Evolutionary conservation across 768 basidiomycete species (phyloP).

Genomic region (Tylopilus vinaceipallidus): DNA sequence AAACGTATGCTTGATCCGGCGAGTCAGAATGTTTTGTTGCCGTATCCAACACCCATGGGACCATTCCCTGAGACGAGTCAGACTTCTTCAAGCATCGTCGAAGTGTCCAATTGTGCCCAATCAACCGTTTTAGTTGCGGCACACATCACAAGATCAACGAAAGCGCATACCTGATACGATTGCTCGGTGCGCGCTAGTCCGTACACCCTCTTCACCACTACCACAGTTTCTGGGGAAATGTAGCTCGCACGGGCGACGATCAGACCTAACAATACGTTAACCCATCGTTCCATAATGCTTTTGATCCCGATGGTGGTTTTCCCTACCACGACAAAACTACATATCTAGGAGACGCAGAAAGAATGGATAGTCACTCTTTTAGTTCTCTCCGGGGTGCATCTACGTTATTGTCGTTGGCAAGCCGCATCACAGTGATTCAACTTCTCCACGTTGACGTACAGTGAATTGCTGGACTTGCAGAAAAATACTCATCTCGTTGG

Average conservation of each 20-base stretch:
- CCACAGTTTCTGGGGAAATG: conserved; percentile 96
- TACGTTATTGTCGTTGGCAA: conserved; percentile 89
- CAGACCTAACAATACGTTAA: conserved; percentile 89
- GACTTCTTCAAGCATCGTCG: conserved; percentile 94
- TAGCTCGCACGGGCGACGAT: conserved; percentile 94
- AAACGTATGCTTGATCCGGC: conserved; percentile 96
- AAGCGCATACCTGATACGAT: conserved; percentile 68
- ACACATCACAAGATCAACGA: background rate
- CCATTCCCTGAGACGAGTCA: conserved; percentile 86
- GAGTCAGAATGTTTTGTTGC: conserved; percentile 98
- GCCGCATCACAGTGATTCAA: conserved; percentile 96
- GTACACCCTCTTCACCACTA: conserved; percentile 79
- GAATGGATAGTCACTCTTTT: conserved; percentile 73
- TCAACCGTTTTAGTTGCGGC: background rate
- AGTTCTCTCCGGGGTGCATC: conserved; percentile 93
- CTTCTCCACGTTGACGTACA: conserved; percentile 99
- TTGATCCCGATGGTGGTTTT: conserved; percentile 97
- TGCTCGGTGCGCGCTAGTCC: conserved; percentile 66
- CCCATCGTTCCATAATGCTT: conserved; percentile 87
- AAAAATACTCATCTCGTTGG: conserved; percentile 99
- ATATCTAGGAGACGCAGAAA: background rate
- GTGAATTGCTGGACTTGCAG: conserved; percentile 99
- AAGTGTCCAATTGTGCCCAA: conserved; percentile 72
- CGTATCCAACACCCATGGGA: conserved; percentile 87
- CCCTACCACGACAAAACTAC: conserved; percentile 38